Conservation (phyloP, 116 monocot genomes). For the Trichopus zeylanicus region DNA sequence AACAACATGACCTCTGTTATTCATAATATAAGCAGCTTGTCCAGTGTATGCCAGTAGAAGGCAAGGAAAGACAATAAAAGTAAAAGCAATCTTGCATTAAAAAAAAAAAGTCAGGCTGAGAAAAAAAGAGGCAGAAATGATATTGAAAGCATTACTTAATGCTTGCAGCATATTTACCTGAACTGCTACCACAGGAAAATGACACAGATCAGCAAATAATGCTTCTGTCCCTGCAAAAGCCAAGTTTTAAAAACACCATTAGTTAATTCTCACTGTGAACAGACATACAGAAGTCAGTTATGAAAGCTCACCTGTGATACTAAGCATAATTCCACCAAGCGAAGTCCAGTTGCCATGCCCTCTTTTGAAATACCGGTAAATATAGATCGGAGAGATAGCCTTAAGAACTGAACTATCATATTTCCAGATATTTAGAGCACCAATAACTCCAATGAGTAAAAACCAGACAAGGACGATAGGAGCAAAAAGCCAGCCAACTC, state of each 20-base stretch:
- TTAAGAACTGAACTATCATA: constrained; percentile 62
- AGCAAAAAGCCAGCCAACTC: constrained; percentile 91
- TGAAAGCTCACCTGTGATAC: constrained; percentile 64
- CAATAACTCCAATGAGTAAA: constrained; percentile 68
- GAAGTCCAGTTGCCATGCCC: constrained; percentile 58
- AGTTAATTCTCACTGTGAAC: not conserved
- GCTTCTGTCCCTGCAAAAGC: constrained; percentile 78
- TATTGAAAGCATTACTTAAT: not conserved
- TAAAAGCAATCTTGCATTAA: constrained; percentile 66
- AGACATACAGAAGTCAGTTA: constrained; percentile 2
- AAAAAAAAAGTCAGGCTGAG: not conserved
- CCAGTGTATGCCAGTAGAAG: constrained; percentile 90
- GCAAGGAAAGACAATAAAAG: constrained; percentile 75
- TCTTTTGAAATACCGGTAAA: constrained; percentile 57
- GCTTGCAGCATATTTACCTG: constrained; percentile 36
- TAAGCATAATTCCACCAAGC: constrained; percentile 93
- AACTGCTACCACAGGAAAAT: constrained; percentile 89
- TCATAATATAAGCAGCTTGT: constrained; percentile 85
- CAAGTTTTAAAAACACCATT: not conserved
- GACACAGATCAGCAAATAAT: constrained; percentile 87
- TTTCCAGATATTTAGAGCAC: constrained; percentile 67
- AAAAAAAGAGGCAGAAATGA: not conserved
- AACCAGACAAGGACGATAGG: constrained; percentile 92
- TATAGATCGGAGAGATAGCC: constrained; percentile 80
- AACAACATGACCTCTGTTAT: constrained; percentile 39